Percentiles rank a stretch among this genome's conserved stretches.
phyloP scores from a whole-genome alignment of 441 rosid genomes.

The Pelargonium australe region DNA sequence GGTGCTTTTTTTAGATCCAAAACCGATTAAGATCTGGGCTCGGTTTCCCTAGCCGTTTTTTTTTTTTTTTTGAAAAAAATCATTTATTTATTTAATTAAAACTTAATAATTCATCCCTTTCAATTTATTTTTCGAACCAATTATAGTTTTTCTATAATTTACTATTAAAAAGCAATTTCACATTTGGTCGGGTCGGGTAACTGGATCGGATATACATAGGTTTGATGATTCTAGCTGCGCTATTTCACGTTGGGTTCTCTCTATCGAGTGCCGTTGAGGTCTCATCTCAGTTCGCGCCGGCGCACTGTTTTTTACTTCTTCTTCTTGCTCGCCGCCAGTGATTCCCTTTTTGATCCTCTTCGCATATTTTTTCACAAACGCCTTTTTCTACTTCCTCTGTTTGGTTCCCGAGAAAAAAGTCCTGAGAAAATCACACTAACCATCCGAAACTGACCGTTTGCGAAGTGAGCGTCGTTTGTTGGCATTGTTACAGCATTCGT shows the following conservation, averaged over 20 bases:
- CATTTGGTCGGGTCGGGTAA: not conserved
- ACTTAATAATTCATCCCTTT: no score
- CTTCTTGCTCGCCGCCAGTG: not conserved
- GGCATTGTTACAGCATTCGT: not conserved
- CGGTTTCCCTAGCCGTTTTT: no score
- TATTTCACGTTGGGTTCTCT: not conserved
- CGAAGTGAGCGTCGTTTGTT: not conserved
- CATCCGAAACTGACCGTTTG: not conserved
- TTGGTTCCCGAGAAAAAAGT: conserved; percentile 6
- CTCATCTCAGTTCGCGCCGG: not conserved
- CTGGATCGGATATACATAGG: not conserved
- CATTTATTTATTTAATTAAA: no score
- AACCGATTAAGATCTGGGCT: no score
- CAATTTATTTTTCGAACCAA: no score
- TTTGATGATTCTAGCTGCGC: not conserved
- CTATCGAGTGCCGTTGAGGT: not conserved
- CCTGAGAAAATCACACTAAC: not conserved
- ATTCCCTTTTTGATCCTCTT: not conserved
- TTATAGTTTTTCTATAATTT: no score
- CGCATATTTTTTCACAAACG: not conserved
- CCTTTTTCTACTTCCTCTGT: not conserved
- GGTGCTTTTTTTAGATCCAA: no score
- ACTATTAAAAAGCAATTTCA: no score
- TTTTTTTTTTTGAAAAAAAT: no score
- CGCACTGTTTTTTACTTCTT: not conserved